Conservation (phyloP, 2,329 filamentous ascomycete species). For the Colletotrichum kahawae region DNA sequence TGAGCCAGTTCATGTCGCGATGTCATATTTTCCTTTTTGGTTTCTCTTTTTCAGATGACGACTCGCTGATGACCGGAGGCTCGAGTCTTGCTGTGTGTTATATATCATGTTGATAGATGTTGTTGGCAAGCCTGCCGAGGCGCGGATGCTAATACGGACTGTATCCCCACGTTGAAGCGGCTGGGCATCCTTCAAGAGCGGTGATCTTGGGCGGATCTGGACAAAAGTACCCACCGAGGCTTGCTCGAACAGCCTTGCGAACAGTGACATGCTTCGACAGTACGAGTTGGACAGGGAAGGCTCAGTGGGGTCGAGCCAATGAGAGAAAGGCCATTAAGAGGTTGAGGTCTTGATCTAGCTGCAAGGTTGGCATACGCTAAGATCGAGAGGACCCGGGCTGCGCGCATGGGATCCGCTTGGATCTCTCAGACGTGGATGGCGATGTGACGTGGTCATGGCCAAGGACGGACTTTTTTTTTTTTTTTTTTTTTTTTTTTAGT, state of each 20-base stretch:
- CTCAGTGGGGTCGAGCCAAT: neutral
- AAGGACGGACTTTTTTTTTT: neutral
- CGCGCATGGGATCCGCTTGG: conserved; percentile 16
- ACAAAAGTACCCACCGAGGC: neutral
- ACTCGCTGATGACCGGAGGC: neutral
- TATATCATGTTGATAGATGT: conserved; percentile 8
- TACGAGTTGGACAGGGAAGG: neutral
- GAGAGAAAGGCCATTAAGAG: neutral
- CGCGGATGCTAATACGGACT: conserved; percentile 1
- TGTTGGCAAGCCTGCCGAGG: neutral
- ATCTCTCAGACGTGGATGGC: conserved; percentile 2
- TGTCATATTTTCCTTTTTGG: neutral
- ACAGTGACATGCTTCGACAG: neutral
- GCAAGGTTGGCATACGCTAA: conserved; percentile 10
- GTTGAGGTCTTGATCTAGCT: neutral
- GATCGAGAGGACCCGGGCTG: neutral
- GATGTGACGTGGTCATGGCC: conserved; percentile 15
- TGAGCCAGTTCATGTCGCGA: neutral
- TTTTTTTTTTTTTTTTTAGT: neutral
- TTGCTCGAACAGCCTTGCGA: neutral
- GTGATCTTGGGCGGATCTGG: neutral
- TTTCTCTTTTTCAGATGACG: neutral
- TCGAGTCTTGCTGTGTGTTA: neutral
- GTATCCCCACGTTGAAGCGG: neutral
- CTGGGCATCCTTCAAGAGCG: neutral